Evolutionary conservation across 2,329 filamentous ascomycete species (phyloP).

Genomic region (Zalaria sp.): DNA sequence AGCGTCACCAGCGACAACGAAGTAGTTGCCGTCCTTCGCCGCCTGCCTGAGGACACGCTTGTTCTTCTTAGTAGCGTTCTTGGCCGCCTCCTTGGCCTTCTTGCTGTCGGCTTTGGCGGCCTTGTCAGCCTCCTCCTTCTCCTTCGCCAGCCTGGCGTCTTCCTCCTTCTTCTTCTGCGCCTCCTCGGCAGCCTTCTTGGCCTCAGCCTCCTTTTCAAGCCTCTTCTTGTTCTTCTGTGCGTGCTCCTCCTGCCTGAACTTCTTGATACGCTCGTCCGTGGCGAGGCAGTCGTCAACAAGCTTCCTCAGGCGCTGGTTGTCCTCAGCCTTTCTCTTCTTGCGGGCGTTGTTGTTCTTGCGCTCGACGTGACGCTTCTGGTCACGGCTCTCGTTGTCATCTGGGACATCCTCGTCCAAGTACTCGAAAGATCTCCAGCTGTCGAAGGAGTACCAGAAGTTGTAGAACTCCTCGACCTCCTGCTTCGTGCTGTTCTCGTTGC

Average conservation of each 20-base stretch:
- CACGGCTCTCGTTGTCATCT: conserved; percentile 96
- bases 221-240: conserved; percentile 94
- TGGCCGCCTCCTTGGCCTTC: conserved; percentile 97
- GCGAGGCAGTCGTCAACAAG: conserved; percentile 76
- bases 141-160: conserved; percentile 63
- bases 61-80: conserved; percentile 99
- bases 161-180: conserved; percentile 72
- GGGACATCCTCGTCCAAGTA: conserved; percentile 98
- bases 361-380: conserved; percentile 97
- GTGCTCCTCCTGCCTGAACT: conserved; percentile 82
- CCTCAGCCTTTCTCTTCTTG: conserved; percentile 99
- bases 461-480: conserved; percentile 92
- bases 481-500: conserved; percentile 69
- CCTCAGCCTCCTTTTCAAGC: conserved; percentile 78
- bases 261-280: conserved; percentile 90
- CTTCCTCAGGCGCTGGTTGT: conserved; percentile 79
- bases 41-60: conserved; percentile 90
- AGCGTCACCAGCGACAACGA: conserved; percentile 51
- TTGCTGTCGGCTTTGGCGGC: conserved; percentile 67
- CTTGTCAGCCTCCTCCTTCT: conserved; percentile 80
- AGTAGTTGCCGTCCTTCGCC: conserved; percentile 98
- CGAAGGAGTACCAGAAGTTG: conserved; percentile 99
- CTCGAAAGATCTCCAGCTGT: conserved; percentile 95
- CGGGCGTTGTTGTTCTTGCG: conserved; percentile 95
- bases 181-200: conserved; percentile 76